These are phyloP conservation scores for Rhizoclosmatium globosum DNA, from an alignment of 192 early-diverging fungal species.

Conservation along the genomic window DNA sequence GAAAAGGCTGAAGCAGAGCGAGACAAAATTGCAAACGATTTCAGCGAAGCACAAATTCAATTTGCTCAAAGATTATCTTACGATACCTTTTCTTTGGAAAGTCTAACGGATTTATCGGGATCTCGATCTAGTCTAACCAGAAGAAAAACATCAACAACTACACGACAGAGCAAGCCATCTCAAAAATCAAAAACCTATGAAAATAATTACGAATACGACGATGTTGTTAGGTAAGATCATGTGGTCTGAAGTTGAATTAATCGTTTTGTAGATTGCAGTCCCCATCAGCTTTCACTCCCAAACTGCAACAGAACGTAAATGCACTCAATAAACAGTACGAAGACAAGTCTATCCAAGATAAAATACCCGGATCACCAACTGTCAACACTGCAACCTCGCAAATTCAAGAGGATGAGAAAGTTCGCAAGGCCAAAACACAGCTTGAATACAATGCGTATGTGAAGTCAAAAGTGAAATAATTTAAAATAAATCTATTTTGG, in stretches of 20 bases:
- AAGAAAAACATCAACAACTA: not conserved
- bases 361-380: not conserved
- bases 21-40: constrained; percentile 23
- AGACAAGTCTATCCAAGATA: not conserved
- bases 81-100: constrained; percentile 21
- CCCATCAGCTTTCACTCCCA: constrained; percentile 33
- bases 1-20: constrained; percentile 38
- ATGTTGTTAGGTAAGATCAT: constrained; percentile 29
- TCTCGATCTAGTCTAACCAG: constrained; percentile 22
- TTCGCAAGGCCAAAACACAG: constrained; percentile 29
- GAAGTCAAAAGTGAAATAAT: constrained; percentile 9
- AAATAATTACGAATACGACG: constrained; percentile 31
- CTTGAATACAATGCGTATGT: constrained; percentile 41
- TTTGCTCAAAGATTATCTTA: constrained; percentile 31
- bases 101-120: not conserved
- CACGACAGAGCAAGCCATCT: not conserved
- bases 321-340: constrained; percentile 3
- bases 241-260: not conserved
- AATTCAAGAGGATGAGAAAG: constrained; percentile 10
- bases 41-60: constrained; percentile 35
- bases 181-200: constrained; percentile 3
- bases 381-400: not conserved
- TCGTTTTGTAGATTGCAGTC: constrained; percentile 14
- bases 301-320: constrained; percentile 22
- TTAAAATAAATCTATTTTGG: not conserved